phyloP scores from a whole-genome alignment of 371 early-diverging fungal genomes.

The Mucor indicus region DNA sequence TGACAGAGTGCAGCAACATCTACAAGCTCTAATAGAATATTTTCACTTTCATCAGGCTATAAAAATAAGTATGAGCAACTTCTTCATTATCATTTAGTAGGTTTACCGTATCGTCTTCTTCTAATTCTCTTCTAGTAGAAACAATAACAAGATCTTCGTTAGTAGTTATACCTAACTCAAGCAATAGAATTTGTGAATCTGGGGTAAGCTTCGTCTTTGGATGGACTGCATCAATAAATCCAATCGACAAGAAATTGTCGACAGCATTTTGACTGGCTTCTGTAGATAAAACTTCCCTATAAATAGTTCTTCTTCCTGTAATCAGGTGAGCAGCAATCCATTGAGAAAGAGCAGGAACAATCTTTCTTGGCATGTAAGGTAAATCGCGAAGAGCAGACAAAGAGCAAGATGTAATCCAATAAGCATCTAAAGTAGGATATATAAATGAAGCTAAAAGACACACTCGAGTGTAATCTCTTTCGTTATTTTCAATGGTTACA shows the following conservation, averaged over 20 bases:
- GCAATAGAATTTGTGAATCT: conserved; percentile 44
- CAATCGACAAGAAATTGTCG: conserved; percentile 44
- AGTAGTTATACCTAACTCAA: conserved; percentile 44
- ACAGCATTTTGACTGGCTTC: conserved; percentile 49
- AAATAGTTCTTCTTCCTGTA: conserved; percentile 45
- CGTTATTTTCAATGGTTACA: conserved; percentile 27
- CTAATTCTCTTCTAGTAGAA: conserved; percentile 16
- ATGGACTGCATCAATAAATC: conserved; percentile 46
- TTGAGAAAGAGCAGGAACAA: conserved; percentile 44
- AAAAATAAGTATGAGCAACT: too few species aligned
- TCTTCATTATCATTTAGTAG: too few species aligned
- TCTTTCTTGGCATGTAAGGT: conserved; percentile 50
- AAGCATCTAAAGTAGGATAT: conserved; percentile 49
- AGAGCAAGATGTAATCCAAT: conserved; percentile 53
- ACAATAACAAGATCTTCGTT: conserved; percentile 49
- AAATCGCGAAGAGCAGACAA: conserved; percentile 50
- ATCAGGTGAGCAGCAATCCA: conserved; percentile 55
- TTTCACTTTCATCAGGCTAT: conserved; percentile 11
- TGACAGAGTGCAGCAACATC: conserved; percentile 44
- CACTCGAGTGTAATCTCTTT: conserved; percentile 29
- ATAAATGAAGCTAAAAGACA: conserved; percentile 45
- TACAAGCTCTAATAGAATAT: conserved; percentile 19
- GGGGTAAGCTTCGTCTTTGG: conserved; percentile 45
- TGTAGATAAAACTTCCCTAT: conserved; percentile 49
- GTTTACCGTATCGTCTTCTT: conserved; percentile 6